Evolutionary conservation across 164 flowering plant species (phyloP).

Genomic region (Berberis thunbergii): DNA sequence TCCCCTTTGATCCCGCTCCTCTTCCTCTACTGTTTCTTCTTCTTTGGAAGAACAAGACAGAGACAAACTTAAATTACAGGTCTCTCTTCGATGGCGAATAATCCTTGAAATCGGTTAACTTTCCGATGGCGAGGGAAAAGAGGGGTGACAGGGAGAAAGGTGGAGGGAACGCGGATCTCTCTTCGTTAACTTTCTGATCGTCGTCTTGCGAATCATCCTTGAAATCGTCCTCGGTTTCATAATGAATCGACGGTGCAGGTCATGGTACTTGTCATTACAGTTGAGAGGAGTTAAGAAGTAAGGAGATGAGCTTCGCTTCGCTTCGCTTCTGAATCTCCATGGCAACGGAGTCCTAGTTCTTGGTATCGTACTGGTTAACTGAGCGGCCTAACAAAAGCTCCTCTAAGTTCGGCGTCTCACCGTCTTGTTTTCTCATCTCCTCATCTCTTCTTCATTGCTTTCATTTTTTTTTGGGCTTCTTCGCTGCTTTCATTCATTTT

Average conservation of each 20-base stretch:
- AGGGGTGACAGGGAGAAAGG: no score
- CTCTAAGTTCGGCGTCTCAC: slow-evolving; percentile 65
- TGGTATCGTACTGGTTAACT: slow-evolving; percentile 66
- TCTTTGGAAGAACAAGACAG: no score
- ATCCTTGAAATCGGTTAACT: no score
- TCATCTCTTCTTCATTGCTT: no score
- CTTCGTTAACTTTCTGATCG: neutral
- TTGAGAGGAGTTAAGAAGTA: slow-evolving; percentile 31
- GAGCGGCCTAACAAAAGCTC: slow-evolving; percentile 82
- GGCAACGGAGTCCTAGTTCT: slow-evolving; percentile 71
- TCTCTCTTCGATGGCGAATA: no score
- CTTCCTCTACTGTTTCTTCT: no score
- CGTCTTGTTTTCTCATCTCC: slow-evolving; percentile 1
- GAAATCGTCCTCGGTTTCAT: neutral
- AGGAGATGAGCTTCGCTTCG: slow-evolving; percentile 31
- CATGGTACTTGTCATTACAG: slow-evolving; percentile 48
- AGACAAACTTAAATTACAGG: no score
- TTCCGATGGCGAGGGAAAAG: no score
- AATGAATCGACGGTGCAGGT: slow-evolving; percentile 56
- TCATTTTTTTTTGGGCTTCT: no score
- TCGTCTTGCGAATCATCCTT: neutral
- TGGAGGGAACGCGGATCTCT: neutral
- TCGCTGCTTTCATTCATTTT: no score
- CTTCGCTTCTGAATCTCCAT: slow-evolving; percentile 51
- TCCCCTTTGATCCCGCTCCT: no score